Base-by-base conservation (phyloP, 306 rosid genomes). In the Cercis canadensis region DNA sequence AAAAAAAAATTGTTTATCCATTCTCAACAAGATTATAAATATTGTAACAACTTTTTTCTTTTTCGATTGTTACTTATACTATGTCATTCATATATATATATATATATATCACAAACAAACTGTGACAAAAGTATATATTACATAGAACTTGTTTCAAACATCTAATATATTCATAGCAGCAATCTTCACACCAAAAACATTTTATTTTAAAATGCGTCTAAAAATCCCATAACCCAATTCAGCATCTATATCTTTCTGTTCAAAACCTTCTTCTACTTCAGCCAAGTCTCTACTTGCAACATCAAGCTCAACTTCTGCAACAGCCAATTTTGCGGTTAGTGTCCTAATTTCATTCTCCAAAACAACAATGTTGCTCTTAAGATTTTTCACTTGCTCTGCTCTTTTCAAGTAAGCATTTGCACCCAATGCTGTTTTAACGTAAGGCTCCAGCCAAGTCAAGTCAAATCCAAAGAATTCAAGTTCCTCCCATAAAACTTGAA, bases 371-470 rank as follows among this genome's bases (percentile, higher is more conserved):
- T 19, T 33, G n/a, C 52, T 40, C 12, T 52, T 18, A 3, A 67
- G 37, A 3, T 39, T 67, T 21, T 4, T 67, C 37, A 67, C 40
- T 52, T 39, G 29, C 40, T 34, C 62, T 8, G 50, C 72, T 5
- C 37, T 51, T 8, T 51, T 34, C 60, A 51, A 1, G 36, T 34
- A 52, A 17, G 24, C 37, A 5, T 67, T 67, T 50, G 36, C 17
- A 6, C 21, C 50, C 72, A 67, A 67, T 6, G 72, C 72, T 36
- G 14, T 17, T 3, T 50, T 14, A 29, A 52, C 60, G 17, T 67
- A 18, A 34, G 72, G 60, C 72, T 51, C 61, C 49, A 67, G n/a
- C 72, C 72, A 67, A 6, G 14, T 36, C 72, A 67, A 18, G 18
- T 67, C 72, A 51, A 67, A 67, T 36, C 50, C 37, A 18, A 67